Evolutionary conservation across 2,329 filamentous ascomycete genomes (phyloP), one percentile per base, ranked within the genome.

Genomic region (Rhynchosporium agropyri): DNA sequence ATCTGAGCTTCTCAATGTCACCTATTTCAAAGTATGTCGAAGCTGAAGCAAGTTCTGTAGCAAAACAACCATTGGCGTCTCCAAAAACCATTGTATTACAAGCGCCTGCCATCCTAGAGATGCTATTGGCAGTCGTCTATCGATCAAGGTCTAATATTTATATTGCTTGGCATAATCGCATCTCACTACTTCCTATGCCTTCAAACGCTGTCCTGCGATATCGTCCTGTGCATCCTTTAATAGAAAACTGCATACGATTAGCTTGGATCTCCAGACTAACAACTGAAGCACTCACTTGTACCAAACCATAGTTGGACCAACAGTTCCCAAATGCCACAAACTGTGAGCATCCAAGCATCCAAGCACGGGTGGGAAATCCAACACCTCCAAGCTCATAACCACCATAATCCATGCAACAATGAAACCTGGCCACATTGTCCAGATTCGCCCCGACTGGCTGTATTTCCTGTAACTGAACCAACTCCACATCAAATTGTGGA

Each of bases 241-340:
- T 66, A 98, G 79, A 76, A 96, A 98, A 72, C 93, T 97, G 69
- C 40, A 20, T 4, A 15, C 26, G 5, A 38, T 68, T 31, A 71
- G 67, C 46, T 61, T 46, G 31, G 28, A 10, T 20, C 10, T 15
- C 12, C 20, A 49, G 2, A 9, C 13, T 13, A 42, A 10, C 5
- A 28, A 7, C 9, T 36, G 10, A 29, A 29, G 10, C 50, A 87
- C 92, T 82, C 80, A 98, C 93, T 90, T 92, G 77, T 99, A 99
- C 91, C 91, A 97, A 80, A 96, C 84, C 56, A 95, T 80, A 0
- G 91, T 91, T 9, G 95, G 95, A 38, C 84, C 84, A 57, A 99
- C 94, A 0, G 95, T 99, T 62, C 93, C 92, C 65, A 97, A 75
- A 82, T 99, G 95, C 95, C 95, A 99, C 67, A 99, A 77, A 72